Conservation (phyloP, 2,329 filamentous ascomycete genomes). For the Fusarium sp. region DNA sequence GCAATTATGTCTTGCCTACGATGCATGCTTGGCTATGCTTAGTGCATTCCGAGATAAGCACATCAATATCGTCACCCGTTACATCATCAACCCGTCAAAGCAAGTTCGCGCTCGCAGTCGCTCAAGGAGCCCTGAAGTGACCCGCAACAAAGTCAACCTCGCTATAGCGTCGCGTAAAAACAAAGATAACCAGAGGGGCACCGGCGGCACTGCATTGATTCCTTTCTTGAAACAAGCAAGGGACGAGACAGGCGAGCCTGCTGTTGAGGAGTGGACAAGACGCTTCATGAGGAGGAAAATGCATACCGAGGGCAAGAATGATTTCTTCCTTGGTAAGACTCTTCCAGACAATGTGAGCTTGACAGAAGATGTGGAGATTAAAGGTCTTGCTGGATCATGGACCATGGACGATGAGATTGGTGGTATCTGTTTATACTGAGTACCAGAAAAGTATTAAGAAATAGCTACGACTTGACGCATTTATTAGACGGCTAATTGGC, state of each 20-base stretch:
- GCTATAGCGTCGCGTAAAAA: conserved; percentile 66
- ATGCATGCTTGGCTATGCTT: conserved; percentile 82
- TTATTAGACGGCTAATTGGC: background rate
- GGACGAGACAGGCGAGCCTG: conserved; percentile 94
- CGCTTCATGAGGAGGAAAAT: conserved; percentile 67
- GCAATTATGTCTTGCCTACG: conserved; percentile 82
- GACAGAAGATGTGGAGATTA: conserved; percentile 61
- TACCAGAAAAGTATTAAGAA: background rate
- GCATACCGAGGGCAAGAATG: conserved; percentile 61
- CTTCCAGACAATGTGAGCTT: conserved; percentile 54
- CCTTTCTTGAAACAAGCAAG: conserved; percentile 96
- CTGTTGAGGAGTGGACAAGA: conserved; percentile 74
- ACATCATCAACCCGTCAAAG: conserved; percentile 90
- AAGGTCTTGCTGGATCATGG: conserved; percentile 85
- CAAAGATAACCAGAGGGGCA: conserved; percentile 78
- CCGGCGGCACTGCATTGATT: conserved; percentile 92
- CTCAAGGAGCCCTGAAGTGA: conserved; percentile 66
- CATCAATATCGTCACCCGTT: conserved; percentile 94
- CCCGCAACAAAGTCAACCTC: conserved; percentile 67
- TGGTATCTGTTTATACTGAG: conserved; percentile 66
- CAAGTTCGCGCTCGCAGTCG: conserved; percentile 74
- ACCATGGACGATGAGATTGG: conserved; percentile 85
- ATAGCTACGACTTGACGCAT: background rate
- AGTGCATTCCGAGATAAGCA: conserved; percentile 87
- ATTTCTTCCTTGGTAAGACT: conserved; percentile 68